These are phyloP conservation scores for Penicillium expansum DNA, from an alignment of 2,329 filamentous ascomycete species.

Conservation along the genomic window DNA sequence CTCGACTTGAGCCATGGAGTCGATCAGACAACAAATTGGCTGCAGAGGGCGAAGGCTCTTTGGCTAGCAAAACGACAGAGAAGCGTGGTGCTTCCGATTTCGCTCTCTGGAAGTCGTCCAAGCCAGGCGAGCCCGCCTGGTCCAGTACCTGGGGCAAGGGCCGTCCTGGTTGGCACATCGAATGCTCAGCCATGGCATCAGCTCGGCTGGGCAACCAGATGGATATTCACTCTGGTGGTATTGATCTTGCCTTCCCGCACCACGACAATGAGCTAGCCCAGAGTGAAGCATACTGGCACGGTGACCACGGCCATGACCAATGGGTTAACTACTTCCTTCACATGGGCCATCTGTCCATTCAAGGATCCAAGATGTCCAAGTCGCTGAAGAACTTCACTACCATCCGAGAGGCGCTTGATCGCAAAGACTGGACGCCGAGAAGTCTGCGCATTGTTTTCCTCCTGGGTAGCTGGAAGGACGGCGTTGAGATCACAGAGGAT, in stretches of 20 bases:
- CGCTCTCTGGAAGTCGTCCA: conserved; percentile 89
- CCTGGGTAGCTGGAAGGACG: conserved; percentile 84
- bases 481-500: conserved; percentile 84
- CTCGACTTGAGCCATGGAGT: conserved; percentile 79
- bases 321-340: conserved; percentile 98
- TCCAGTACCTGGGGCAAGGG: conserved; percentile 82
- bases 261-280: conserved; percentile 92
- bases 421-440: conserved; percentile 70
- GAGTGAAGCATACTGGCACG: conserved; percentile 75
- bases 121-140: conserved; percentile 90
- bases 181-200: conserved; percentile 94
- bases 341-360: conserved; percentile 88
- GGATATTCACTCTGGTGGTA: conserved; percentile 90
- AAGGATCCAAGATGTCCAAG: conserved; percentile 94
- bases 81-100: conserved; percentile 84
- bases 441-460: conserved; percentile 83
- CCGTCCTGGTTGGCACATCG: conserved; percentile 93
- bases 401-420: conserved; percentile 73
- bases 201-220: conserved; percentile 80
- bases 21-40: conserved; percentile 77
- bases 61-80: conserved; percentile 58
- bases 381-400: conserved; percentile 94
- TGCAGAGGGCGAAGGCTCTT: conserved; percentile 84
- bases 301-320: conserved; percentile 51
- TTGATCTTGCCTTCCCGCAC: conserved; percentile 88